Conservation (phyloP, 805 yeast species). For the Lipomyces chichibuensis region DNA sequence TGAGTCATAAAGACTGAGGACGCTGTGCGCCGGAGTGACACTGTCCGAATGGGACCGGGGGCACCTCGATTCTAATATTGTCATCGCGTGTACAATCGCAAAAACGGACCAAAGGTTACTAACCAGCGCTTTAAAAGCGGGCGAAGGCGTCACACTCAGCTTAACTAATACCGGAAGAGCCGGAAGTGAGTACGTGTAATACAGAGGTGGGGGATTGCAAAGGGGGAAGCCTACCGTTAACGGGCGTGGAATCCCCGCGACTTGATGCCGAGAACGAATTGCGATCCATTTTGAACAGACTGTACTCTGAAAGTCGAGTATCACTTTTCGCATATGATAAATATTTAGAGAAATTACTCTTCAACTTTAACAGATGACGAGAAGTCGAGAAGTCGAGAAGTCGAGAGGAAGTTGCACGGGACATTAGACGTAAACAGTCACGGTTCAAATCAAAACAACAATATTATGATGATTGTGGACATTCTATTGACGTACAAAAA, state of each 20-base stretch:
- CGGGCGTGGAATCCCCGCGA: neutral
- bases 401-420: no score
- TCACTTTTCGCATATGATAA: neutral
- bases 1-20: neutral
- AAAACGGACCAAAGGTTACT: neutral
- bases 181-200: neutral
- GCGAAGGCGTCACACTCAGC: neutral
- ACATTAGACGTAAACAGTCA: no score
- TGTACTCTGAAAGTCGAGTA: neutral
- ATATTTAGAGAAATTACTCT: neutral
- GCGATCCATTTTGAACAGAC: neutral
- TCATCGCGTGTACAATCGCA: neutral
- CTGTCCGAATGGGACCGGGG: neutral
- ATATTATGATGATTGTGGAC: neutral
- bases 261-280: neutral
- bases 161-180: neutral
- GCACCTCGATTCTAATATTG: neutral
- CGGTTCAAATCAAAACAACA: neutral
- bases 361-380: neutral
- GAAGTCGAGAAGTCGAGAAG: neutral
- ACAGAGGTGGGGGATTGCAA: neutral
- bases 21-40: neutral
- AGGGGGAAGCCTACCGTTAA: neutral
- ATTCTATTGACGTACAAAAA: neutral
- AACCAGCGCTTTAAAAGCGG: neutral